A percentile compares a stretch with the other conserved stretches of the same genome.
Evolutionary conservation across 768 basidiomycete species (phyloP).

Genomic region (Pleurotus eryngii): DNA sequence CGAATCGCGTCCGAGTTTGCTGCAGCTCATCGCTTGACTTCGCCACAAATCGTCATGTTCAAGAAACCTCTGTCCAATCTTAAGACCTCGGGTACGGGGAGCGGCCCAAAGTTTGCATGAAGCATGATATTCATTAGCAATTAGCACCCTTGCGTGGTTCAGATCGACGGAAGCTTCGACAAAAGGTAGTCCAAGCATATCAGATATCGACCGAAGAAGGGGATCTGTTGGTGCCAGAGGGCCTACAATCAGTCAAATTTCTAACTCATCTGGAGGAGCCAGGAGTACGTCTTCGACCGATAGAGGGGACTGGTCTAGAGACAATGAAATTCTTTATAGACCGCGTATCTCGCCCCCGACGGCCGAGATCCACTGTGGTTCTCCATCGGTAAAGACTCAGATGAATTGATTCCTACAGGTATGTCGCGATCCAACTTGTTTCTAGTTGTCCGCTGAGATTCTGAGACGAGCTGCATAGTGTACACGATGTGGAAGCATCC

Average conservation of each 20-base stretch:
- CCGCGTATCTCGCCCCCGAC: slow-evolving; percentile 57
- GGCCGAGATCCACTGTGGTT: slow-evolving; percentile 77
- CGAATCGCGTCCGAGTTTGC: no score
- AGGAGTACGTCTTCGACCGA: slow-evolving; percentile 44
- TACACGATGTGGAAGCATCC: slow-evolving; percentile 80
- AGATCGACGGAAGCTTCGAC: slow-evolving; percentile 69
- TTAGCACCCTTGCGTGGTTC: slow-evolving; percentile 67
- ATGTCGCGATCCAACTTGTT: background rate
- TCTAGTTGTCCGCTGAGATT: no score
- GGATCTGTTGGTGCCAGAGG: slow-evolving; percentile 71
- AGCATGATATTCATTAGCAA: background rate
- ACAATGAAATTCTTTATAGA: slow-evolving; percentile 33
- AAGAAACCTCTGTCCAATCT: slow-evolving; percentile 68
- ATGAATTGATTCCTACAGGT: slow-evolving; percentile 67
- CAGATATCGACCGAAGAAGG: slow-evolving; percentile 49
- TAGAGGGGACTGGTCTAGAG: background rate
- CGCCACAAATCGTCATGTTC: slow-evolving; percentile 53
- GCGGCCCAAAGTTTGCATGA: no score
- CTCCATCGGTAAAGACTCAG: slow-evolving; percentile 60
- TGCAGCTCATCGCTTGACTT: no score
- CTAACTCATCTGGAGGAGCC: slow-evolving; percentile 59
- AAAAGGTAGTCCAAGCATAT: slow-evolving; percentile 33
- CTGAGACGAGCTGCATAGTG: slow-evolving; percentile 24
- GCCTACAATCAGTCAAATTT: slow-evolving; percentile 66
- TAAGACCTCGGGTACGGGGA: slow-evolving; percentile 50